phyloP scores from a whole-genome alignment of 495 filamentous ascomycete species.

The Diplogelasinospora grovesii region DNA sequence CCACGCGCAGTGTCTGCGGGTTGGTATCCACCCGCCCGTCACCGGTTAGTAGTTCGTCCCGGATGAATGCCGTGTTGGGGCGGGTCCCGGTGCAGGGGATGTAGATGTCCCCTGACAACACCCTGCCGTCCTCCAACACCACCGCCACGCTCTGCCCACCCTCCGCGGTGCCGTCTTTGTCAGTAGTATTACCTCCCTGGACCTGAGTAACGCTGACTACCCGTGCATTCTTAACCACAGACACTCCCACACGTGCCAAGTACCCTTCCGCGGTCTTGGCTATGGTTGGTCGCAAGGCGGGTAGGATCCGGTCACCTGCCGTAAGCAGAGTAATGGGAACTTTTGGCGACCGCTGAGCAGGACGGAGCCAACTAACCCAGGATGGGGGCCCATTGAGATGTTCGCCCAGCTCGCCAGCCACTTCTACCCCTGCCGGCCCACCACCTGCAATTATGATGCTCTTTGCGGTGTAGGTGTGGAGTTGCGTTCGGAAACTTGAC shows the following conservation, averaged over 20 bases:
- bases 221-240: constrained; percentile 19
- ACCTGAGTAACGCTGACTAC: constrained; percentile 17
- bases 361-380: constrained; percentile 4
- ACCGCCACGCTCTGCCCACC: constrained; percentile 21
- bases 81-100: constrained; percentile 29
- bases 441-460: constrained; percentile 58
- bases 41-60: constrained; percentile 10
- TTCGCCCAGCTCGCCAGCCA: constrained; percentile 52
- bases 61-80: constrained; percentile 34
- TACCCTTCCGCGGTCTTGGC: constrained; percentile 21
- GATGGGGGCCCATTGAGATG: constrained; percentile 41
- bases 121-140: constrained; percentile 23
- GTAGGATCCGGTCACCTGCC: constrained; percentile 19
- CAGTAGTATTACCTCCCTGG: too few relatives aligned
- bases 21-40: constrained; percentile 28
- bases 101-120: constrained; percentile 29
- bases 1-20: constrained; percentile 27
- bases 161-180: too few relatives aligned
- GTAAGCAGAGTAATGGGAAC: constrained; percentile 43
- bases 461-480: constrained; percentile 38
- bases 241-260: constrained; percentile 29
- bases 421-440: constrained; percentile 60
- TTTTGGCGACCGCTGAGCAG: constrained; percentile 15
- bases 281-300: constrained; percentile 21
- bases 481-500: constrained; percentile 31